phyloP scores from a whole-genome alignment of 257 asterid species.

The Verbena officinalis region DNA sequence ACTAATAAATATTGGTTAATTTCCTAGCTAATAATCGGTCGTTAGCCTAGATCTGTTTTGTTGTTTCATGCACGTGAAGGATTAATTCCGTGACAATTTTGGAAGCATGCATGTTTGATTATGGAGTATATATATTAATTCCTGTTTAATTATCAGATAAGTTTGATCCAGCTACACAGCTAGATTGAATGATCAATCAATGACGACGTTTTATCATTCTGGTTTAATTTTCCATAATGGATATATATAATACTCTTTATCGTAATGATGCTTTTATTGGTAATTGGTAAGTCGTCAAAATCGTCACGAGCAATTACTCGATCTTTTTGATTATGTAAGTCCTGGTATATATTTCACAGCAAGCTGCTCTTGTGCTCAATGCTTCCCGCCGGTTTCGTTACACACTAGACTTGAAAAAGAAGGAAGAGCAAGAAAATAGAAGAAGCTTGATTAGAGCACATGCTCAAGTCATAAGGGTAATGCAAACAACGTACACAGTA shows the following conservation, averaged over 20 bases:
- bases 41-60: background rate
- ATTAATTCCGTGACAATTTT: background rate
- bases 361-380: conserved; percentile 95
- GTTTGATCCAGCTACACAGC: too few relatives aligned
- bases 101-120: background rate
- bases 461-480: conserved; percentile 97
- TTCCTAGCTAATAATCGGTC: background rate
- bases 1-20: too few relatives aligned
- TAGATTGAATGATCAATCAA: background rate
- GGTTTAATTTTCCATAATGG: too few relatives aligned
- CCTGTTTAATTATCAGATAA: too few relatives aligned
- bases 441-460: conserved; percentile 88
- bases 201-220: background rate
- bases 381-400: conserved; percentile 96
- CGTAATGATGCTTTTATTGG: background rate
- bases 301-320: too few relatives aligned
- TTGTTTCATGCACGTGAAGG: conserved; percentile 5
- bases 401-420: conserved; percentile 81
- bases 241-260: too few relatives aligned
- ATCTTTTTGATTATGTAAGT: conserved; percentile 28
- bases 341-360: conserved; percentile 50
- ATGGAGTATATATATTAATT: background rate
- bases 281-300: background rate
- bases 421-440: conserved; percentile 69
- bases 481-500: conserved; percentile 23